Percentiles rank a stretch among this genome's conserved stretches.
Evolutionary conservation across 108 stramenopile species (phyloP).

Genomic region (Seminavis robusta): DNA sequence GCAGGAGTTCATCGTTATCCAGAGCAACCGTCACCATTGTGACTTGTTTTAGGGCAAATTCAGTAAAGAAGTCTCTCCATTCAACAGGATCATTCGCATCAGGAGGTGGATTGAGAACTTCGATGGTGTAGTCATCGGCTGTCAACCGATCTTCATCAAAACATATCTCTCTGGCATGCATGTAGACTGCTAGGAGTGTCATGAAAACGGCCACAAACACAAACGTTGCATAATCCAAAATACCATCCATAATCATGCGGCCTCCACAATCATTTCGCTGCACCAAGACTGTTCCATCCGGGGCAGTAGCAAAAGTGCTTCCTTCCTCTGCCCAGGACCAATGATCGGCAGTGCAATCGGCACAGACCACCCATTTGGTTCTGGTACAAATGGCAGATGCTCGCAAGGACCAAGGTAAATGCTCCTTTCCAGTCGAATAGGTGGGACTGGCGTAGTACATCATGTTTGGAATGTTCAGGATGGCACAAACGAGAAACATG

Average conservation of each 20-base stretch:
- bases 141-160: constrained; percentile 69
- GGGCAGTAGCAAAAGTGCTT: not conserved
- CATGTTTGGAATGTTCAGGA: not conserved
- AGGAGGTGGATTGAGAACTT: constrained; percentile 68
- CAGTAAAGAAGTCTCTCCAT: constrained; percentile 69
- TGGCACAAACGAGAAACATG: not conserved
- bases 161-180: constrained; percentile 47
- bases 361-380: too few species aligned
- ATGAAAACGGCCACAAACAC: constrained; percentile 50
- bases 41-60: constrained; percentile 61
- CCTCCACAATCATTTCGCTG: constrained; percentile 63
- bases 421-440: not conserved
- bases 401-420: not conserved
- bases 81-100: constrained; percentile 74
- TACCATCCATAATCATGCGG: constrained; percentile 40
- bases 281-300: constrained; percentile 25
- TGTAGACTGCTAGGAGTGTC: constrained; percentile 39
- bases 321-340: not conserved
- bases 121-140: constrained; percentile 70
- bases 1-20: constrained; percentile 55
- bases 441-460: not conserved
- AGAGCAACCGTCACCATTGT: constrained; percentile 65
- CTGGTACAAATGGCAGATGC: not conserved
- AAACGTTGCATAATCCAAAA: constrained; percentile 58
- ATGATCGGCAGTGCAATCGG: too few species aligned